Evolutionary conservation across 352 stramenopile genomes (phyloP), one percentile per base, ranked within the genome.

Genomic region (Phytophthora lateralis): DNA sequence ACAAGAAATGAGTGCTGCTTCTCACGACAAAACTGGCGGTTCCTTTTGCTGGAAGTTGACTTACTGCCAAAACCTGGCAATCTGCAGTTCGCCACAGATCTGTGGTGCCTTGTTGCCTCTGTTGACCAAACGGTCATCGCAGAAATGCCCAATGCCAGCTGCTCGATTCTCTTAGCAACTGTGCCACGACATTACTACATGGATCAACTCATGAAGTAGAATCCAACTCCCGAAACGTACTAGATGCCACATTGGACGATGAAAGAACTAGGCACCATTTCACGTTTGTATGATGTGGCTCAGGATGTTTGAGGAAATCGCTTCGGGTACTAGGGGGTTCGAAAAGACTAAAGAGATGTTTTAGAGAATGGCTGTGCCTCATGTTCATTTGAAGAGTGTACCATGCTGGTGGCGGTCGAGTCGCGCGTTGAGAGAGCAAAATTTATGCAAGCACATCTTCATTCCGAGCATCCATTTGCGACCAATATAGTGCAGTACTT

Each of bases 211-310:
- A 66, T 59, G 51, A 70, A 74, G 43, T 60, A 52, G 6, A 43
- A 14, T 32, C 66, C 52, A 15, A 52, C 37, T 45, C 66, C 60
- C 42, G 11, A 49, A 41, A 26, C 56, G 12, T 56, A 57, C 20
- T 67, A 66, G 41, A 71, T 74, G 66, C 53, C 66, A 42, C 24
- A 66, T 21, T 74, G 66, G 66, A 59, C 60, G 0, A 51, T 56
- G 27, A 38, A 62, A 59, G 66, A 74, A 55, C 66, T 74, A 11
- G 21, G 11, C 32, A 17, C 24, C 4, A 66, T 74, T 53, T 55
- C 60, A 53, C n/a, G 34, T 27, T 26, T 65, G 35, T 74, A 61
- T 70, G 54, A 60, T 20, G 20, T 32, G 9, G 55, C 48, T 15
- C 35, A 27, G 50, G 55, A 24, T 11, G 55, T 66, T 18, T 65